Evolutionary conservation across 2,329 filamentous ascomycete species (phyloP), one percentile per base, ranked within the genome.

Genomic region (Aureobasidium zeae): DNA sequence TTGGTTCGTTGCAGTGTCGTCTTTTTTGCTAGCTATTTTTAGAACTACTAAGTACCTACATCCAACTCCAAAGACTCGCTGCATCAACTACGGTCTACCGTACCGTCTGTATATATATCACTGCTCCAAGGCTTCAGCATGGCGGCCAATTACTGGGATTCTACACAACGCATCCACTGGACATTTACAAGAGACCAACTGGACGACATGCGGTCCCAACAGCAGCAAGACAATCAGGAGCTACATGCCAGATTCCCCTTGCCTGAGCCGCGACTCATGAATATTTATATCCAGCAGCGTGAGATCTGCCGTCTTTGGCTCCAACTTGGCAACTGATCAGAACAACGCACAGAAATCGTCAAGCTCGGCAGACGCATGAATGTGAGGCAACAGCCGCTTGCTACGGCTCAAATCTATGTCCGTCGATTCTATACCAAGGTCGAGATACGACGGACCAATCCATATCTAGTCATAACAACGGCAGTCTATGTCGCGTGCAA

Each of bases 111-210:
- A n/a, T n/a, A n/a, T n/a, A n/a, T n/a, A n/a, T n/a, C n/a, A n/a
- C n/a, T n/a, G n/a, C n/a, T n/a, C n/a, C n/a, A n/a, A n/a, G n/a
- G n/a, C n/a, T 26, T 7, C 12, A 48, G 13, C 47, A 95, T 95
- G 89, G 86, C 89, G 24, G 85, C 88, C 59, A 95, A 89, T 65
- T 98, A 89, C 68, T 98, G 88, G 88, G 83, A 86, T 51, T 96
- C 91, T 44, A 91, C 86, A 19, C 91, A 98, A 66, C 77, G 82
- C 54, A 82, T 79, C 53, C 77, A 84, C 68, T 98, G 91, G 91
- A 83, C 86, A 45, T 94, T 94, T 64, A 81, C 85, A 34, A 83
- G 86, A 57, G 79, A 86, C 49, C 79, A 88, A 60, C 73, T 98
- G 42, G 76, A 77, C 11, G 73, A 81, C 41, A 77, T 84, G 61